Evolutionary conservation across 78 protist species (phyloP).

Genomic region (Speleostelium caveatum): DNA sequence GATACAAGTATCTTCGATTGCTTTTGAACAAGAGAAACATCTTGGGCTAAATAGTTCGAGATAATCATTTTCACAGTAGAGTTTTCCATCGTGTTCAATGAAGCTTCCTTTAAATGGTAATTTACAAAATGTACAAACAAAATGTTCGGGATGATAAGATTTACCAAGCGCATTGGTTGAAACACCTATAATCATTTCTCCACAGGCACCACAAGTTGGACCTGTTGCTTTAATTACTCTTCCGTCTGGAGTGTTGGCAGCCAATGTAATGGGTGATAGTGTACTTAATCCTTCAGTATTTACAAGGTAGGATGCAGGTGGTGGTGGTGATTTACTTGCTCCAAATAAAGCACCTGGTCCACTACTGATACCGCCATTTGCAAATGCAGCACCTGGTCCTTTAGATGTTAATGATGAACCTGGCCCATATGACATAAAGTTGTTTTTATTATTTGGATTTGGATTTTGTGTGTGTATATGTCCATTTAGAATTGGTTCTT

Average conservation of each 20-base stretch:
- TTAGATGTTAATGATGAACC: background rate
- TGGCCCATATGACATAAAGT: slow-evolving; percentile 2
- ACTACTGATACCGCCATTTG: background rate
- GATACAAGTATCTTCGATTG: slow-evolving; percentile 82
- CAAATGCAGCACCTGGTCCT: background rate
- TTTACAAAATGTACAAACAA: slow-evolving; percentile 79
- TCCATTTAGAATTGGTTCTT: background rate
- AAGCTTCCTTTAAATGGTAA: slow-evolving; percentile 65
- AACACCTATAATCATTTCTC: slow-evolving; percentile 83
- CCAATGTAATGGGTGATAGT: slow-evolving; percentile 39
- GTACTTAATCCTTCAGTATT: slow-evolving; percentile 25
- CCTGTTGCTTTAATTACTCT: slow-evolving; percentile 58
- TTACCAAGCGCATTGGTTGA: slow-evolving; percentile 73
- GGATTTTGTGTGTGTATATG: too few species aligned
- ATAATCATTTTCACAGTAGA: slow-evolving; percentile 81
- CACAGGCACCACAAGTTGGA: slow-evolving; percentile 79
- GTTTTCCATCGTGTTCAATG: slow-evolving; percentile 76
- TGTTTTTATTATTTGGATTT: too few species aligned
- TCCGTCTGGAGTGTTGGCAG: slow-evolving; percentile 79
- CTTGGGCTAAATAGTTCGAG: slow-evolving; percentile 64
- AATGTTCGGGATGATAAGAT: slow-evolving; percentile 84
- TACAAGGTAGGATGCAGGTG: background rate
- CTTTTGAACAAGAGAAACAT: slow-evolving; percentile 64
- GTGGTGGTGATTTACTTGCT: background rate
- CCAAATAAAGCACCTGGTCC: slow-evolving; percentile 13